Conservation (phyloP, 306 rosid genomes). For the Fagus crenata region DNA sequence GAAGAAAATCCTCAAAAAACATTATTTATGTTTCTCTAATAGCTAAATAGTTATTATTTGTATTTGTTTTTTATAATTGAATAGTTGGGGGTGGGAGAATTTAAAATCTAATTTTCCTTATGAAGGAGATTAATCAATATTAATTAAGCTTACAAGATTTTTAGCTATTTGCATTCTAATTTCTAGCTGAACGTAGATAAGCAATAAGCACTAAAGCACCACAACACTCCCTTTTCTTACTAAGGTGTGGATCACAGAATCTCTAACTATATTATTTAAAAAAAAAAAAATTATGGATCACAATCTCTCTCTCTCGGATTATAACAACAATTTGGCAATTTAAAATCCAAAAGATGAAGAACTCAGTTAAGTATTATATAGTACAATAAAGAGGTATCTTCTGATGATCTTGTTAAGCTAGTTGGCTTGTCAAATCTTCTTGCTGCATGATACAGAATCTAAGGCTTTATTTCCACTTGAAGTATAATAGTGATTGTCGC, state of each 20-base stretch:
- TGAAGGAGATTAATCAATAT: no score
- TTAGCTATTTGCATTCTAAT: no score
- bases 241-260: background rate
- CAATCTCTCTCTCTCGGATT: background rate
- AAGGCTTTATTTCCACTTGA: background rate
- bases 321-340: background rate
- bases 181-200: no score
- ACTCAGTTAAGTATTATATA: background rate
- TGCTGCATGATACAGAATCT: background rate
- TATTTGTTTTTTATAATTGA: no score
- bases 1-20: no score
- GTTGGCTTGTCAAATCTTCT: conserved; percentile 1
- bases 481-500: background rate
- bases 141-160: no score
- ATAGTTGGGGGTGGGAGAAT: no score
- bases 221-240: background rate
- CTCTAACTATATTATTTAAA: background rate
- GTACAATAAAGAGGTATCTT: background rate
- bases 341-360: background rate
- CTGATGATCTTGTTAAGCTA: background rate
- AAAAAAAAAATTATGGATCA: background rate
- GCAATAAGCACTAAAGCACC: no score
- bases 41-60: no score
- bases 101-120: no score
- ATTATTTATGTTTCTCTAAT: no score